A percentile compares a stretch with the other conserved stretches of the same genome.
Conservation (phyloP, 805 yeast species). For the Barnettozyma wickerhamii region DNA sequence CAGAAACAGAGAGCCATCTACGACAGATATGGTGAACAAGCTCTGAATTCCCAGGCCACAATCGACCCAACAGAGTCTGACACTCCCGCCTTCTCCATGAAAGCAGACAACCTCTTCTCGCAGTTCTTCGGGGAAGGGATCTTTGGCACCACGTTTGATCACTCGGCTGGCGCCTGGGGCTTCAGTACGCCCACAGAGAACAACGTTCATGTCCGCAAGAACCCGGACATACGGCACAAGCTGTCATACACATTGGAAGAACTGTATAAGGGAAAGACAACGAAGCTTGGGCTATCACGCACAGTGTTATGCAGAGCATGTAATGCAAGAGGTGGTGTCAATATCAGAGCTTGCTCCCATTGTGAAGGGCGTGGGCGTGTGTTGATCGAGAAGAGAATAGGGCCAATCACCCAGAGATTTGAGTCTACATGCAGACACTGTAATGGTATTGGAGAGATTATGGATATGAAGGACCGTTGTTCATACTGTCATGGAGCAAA, state of each 20-base stretch:
- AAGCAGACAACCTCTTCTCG: slow-evolving; percentile 27
- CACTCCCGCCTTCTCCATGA: slow-evolving; percentile 9
- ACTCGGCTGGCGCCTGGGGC: not conserved
- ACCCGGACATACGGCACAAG: slow-evolving; percentile 54
- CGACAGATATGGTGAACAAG: slow-evolving; percentile 89
- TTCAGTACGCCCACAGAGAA: not conserved
- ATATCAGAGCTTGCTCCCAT: slow-evolving; percentile 27
- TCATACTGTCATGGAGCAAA: slow-evolving; percentile 41
- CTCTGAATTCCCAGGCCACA: slow-evolving; percentile 59
- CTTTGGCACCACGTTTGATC: slow-evolving; percentile 3
- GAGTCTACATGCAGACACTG: slow-evolving; percentile 43
- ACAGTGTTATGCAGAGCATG: slow-evolving; percentile 47
- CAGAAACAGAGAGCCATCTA: slow-evolving; percentile 79
- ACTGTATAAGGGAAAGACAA: slow-evolving; percentile 51
- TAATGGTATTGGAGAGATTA: slow-evolving; percentile 36
- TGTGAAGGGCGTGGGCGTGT: slow-evolving; percentile 42
- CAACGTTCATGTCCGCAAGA: slow-evolving; percentile 29
- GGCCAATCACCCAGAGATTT: slow-evolving; percentile 38
- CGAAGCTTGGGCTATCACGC: slow-evolving; percentile 51
- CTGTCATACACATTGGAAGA: slow-evolving; percentile 51
- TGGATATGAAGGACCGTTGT: slow-evolving; percentile 34
- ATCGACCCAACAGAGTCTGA: slow-evolving; percentile 7
- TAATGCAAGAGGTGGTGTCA: slow-evolving; percentile 46
- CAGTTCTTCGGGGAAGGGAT: slow-evolving; percentile 29
- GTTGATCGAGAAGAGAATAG: slow-evolving; percentile 39